phyloP scores from a whole-genome alignment of 768 basidiomycete species.

The Clitopilus passeckerianus region DNA sequence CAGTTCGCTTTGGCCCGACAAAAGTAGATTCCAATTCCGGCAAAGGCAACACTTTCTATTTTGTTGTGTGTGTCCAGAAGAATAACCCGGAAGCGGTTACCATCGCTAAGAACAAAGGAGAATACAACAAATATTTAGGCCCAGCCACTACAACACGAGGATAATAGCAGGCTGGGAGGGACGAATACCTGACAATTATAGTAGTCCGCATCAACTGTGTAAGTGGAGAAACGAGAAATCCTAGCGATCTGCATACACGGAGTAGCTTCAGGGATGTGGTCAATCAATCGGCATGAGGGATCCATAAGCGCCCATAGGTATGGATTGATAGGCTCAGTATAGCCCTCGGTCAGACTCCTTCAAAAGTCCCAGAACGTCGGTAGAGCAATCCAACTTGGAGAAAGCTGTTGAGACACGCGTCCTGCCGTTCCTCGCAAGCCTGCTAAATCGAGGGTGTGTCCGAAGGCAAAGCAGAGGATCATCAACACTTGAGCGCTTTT shows the following conservation, averaged over 20 bases:
- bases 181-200: background rate
- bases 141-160: background rate
- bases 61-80: constrained; percentile 37
- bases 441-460: no score
- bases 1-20: constrained; percentile 29
- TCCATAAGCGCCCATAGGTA: background rate
- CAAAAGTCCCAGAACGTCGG: no score
- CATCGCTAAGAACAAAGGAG: constrained; percentile 5
- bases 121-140: background rate
- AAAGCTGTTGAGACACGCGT: background rate
- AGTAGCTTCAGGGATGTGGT: background rate
- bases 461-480: no score
- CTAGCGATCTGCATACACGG: background rate
- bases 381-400: background rate
- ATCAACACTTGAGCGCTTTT: background rate
- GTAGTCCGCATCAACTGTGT: no score
- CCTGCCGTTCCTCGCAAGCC: background rate
- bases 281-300: background rate
- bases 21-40: background rate
- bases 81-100: constrained; percentile 3
- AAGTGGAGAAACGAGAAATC: background rate
- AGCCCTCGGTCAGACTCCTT: no score
- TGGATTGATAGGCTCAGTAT: no score
- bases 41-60: constrained; percentile 11
- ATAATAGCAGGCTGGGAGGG: background rate